Base-by-base conservation (phyloP, 2,329 filamentous ascomycete genomes). In the Elsinoe fawcettii region DNA sequence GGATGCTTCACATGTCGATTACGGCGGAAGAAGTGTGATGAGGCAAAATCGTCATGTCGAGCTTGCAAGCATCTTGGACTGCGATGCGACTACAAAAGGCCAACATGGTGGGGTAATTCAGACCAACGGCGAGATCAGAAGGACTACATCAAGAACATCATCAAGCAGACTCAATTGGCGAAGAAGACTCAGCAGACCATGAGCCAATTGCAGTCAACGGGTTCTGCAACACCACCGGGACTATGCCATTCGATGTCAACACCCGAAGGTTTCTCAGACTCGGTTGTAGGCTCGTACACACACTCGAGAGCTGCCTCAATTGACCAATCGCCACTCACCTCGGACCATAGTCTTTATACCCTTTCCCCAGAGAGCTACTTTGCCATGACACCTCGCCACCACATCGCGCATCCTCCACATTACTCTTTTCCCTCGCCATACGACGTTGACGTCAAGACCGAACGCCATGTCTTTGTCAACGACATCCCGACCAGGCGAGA, bases 61-160 rank as follows among this genome's bases (percentile, higher is more conserved):
- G 82, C 83, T 59, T 87, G 83, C 73, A 78, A 75, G 62, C 81
- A 85, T 68, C 85, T 99, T 58, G 87, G 88, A 56, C 80, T 99
- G 58, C 80, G 81, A 67, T 99, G 93, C 77, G 90, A 97, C 77
- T 99, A 97, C 77, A 96, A 95, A 80, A 80, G 91, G 69, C 93
- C 93, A 36, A 83, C 88, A 75, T 99, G 93, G 93, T 99, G 93
- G 93, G 88, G 86, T 74, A 96, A 93, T 78, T 87, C 88, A 68
- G 90, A 96, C 62, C 84, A 87, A 68, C 81, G 93, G 64, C 83
- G 86, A 66, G 77, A 85, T 58, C 90, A 96, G 71, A 99, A 97
- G 76, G 93, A 97, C 70, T 77, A 86, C 64, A 95, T 99, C 80
- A 99, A 99, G 80, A 86, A 87, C 73, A 89, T 92, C 73, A 97